Evolutionary conservation across 2,329 filamentous ascomycete species (phyloP).

Genomic region (Fusarium citri): DNA sequence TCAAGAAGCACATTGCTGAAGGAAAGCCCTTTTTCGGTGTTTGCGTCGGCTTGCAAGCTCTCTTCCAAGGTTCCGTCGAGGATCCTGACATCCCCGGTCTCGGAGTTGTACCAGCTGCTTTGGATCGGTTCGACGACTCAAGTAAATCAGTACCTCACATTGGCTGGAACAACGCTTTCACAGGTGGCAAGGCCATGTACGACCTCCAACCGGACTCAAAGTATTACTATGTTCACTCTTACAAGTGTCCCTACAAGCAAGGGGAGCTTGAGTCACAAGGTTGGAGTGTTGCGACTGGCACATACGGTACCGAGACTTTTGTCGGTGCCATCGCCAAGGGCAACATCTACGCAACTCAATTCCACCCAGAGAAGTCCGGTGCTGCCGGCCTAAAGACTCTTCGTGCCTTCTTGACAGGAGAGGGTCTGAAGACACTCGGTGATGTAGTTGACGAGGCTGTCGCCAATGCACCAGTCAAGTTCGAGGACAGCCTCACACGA

Average conservation of each 20-base stretch:
- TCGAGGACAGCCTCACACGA: constrained; percentile 81
- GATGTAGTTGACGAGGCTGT: constrained; percentile 28
- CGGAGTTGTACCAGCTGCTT: constrained; percentile 75
- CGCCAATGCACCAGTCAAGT: constrained; percentile 28
- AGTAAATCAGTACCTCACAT: constrained; percentile 97
- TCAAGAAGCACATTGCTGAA: constrained; percentile 82
- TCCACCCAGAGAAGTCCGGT: constrained; percentile 98
- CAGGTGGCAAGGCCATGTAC: constrained; percentile 71
- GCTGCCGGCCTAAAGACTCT: constrained; percentile 86
- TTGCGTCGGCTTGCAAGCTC: constrained; percentile 91
- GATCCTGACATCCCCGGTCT: constrained; percentile 78
- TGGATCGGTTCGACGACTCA: constrained; percentile 80
- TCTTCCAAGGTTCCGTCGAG: constrained; percentile 89
- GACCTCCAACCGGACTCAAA: constrained; percentile 84
- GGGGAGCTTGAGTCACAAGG: constrained; percentile 82
- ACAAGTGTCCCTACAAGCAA: constrained; percentile 80
- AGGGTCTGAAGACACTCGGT: constrained; percentile 65
- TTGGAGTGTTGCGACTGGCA: constrained; percentile 92
- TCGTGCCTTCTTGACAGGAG: constrained; percentile 85
- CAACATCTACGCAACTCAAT: constrained; percentile 92
- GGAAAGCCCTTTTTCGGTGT: constrained; percentile 99
- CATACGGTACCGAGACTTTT: constrained; percentile 89
- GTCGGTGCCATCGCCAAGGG: constrained; percentile 88
- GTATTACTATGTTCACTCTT: constrained; percentile 99
- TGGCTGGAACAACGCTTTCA: constrained; percentile 94